Percentiles rank a stretch among this genome's conserved stretches.
These are phyloP conservation scores for Fraxinus dipetala DNA, from an alignment of 305 asterid genomes.

Conservation along the genomic window DNA sequence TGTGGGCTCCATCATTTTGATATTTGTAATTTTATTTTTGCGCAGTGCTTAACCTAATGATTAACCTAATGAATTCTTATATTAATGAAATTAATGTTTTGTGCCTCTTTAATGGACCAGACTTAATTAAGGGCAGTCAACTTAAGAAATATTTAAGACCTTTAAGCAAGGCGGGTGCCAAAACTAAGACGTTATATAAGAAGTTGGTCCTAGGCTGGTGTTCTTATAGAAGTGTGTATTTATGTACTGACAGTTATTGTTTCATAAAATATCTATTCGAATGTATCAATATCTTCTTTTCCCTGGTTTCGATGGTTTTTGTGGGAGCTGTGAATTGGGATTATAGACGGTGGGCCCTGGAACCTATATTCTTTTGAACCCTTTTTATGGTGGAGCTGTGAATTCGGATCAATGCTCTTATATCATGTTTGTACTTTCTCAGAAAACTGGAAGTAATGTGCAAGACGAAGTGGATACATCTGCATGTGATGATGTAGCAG, in stretches of 20 bases:
- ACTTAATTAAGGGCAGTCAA: background rate
- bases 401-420: constrained; percentile 14
- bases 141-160: background rate
- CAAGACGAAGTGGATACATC: constrained; percentile 83
- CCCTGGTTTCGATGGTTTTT: background rate
- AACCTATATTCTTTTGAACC: background rate
- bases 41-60: background rate
- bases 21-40: background rate
- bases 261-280: background rate
- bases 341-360: background rate
- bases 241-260: background rate
- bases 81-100: background rate
- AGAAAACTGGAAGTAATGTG: constrained; percentile 56
- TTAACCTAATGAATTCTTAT: background rate
- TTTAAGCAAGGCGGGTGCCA: background rate
- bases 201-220: background rate
- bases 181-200: background rate
- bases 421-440: constrained; percentile 26
- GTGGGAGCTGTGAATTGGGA: background rate
- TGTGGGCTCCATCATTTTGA: constrained; percentile 14
- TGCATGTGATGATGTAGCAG: constrained; percentile 61
- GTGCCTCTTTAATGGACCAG: background rate
- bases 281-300: background rate
- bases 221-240: background rate
- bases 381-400: background rate